Conservation (phyloP, 192 early-diverging fungal species). For the Anaeromyces robustus region DNA sequence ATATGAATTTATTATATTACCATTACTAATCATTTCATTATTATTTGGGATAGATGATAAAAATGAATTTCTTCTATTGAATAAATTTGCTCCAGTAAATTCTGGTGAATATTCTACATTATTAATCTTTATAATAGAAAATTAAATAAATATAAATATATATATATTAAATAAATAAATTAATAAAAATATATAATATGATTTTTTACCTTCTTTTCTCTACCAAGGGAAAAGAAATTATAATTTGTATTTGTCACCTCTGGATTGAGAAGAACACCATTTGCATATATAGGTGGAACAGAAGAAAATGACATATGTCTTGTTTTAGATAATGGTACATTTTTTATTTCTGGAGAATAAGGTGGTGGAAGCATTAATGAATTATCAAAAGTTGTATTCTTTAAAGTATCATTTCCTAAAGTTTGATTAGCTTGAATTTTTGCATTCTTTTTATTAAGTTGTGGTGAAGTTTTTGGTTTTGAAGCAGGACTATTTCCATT, state of each 20-base stretch:
- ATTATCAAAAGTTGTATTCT: background rate
- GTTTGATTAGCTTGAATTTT: background rate
- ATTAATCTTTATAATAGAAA: background rate
- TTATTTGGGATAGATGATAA: background rate
- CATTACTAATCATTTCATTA: background rate
- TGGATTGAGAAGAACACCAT: background rate
- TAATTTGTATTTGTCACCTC: background rate
- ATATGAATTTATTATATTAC: background rate
- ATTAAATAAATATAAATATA: too few relatives aligned
- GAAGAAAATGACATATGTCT: background rate
- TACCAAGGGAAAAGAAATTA: background rate
- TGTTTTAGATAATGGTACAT: background rate
- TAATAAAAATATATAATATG: too few relatives aligned
- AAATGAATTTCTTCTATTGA: background rate
- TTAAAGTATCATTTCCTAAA: background rate
- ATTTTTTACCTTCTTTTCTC: background rate
- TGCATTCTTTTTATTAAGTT: background rate
- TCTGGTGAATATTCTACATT: background rate
- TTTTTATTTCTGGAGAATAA: background rate
- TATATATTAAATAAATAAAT: too few relatives aligned
- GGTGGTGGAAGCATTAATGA: background rate
- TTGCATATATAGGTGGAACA: background rate
- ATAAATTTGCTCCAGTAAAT: background rate
- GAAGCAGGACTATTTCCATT: too few relatives aligned
- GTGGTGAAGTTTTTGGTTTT: background rate